Percentiles rank a stretch among this genome's conserved stretches.
phyloP scores from a whole-genome alignment of 352 stramenopile species.

The Pythium biforme region DNA sequence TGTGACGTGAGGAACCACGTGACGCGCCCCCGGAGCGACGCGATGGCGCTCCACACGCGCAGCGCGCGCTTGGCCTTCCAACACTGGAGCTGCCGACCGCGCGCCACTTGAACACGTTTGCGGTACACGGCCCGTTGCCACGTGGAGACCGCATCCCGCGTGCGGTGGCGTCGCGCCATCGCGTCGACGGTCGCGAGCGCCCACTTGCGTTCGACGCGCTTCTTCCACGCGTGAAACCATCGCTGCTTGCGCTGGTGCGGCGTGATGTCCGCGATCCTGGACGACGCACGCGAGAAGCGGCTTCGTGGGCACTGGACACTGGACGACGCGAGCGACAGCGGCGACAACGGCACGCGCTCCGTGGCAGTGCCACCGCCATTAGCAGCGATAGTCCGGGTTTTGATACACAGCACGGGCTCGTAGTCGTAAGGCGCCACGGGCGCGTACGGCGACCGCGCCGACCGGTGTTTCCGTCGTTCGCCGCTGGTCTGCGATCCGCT shows the following conservation, averaged over 20 bases:
- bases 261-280: neutral
- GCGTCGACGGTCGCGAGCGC: neutral
- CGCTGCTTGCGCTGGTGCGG: neutral
- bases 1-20: slow-evolving; percentile 13
- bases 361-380: no score
- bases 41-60: neutral
- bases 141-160: neutral
- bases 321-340: neutral
- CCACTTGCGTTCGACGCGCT: slow-evolving; percentile 4
- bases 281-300: neutral
- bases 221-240: slow-evolving; percentile 18
- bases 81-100: neutral
- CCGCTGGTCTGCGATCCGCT: slow-evolving; percentile 16
- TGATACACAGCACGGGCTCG: neutral
- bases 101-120: neutral
- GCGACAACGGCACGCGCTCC: slow-evolving; percentile 11
- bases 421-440: neutral
- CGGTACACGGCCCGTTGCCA: slow-evolving; percentile 12
- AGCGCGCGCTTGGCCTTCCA: slow-evolving; percentile 11
- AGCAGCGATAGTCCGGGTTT: neutral
- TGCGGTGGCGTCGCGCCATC: neutral
- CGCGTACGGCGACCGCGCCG: slow-evolving; percentile 3
- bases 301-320: neutral
- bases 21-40: slow-evolving; percentile 13
- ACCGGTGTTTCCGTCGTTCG: slow-evolving; percentile 6